Evolutionary conservation across 495 filamentous ascomycete genomes (phyloP).

Genomic region (Astrothelium macrocarpum): DNA sequence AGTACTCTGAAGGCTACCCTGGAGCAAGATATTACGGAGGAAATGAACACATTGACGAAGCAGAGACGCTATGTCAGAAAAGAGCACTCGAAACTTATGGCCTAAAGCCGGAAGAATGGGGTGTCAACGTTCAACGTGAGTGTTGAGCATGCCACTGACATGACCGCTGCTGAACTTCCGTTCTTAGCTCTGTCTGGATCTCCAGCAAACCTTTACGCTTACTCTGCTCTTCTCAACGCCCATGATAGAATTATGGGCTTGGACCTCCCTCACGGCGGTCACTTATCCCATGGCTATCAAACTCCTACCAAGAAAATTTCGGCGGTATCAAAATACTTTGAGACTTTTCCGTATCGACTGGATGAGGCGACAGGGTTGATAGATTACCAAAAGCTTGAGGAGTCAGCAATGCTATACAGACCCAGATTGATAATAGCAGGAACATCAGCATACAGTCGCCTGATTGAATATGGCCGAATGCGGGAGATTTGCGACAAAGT

Average conservation of each 20-base stretch:
- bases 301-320: constrained; percentile 98
- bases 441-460: constrained; percentile 95
- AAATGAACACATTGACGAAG: constrained; percentile 88
- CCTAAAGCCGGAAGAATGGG: constrained; percentile 79
- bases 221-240: constrained; percentile 80
- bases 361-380: constrained; percentile 92
- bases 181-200: constrained; percentile 78
- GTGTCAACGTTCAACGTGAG: constrained; percentile 93
- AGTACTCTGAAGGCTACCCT: constrained; percentile 97
- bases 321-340: constrained; percentile 95
- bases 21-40: constrained; percentile 96
- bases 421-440: constrained; percentile 94
- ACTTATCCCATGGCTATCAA: constrained; percentile 96
- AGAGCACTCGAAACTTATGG: constrained; percentile 81
- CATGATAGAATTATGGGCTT: constrained; percentile 97
- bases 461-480: constrained; percentile 96
- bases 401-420: constrained; percentile 87
- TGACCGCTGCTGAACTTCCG: constrained; percentile 14
- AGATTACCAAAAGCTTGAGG: constrained; percentile 88
- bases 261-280: constrained; percentile 91
- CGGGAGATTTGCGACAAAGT: constrained; percentile 91
- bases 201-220: constrained; percentile 91
- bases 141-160: constrained; percentile 7
- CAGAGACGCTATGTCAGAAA: constrained; percentile 80
- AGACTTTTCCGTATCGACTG: constrained; percentile 89